Percentiles rank a stretch among this genome's conserved stretches.
These are phyloP conservation scores for Polychytrium aggregatum DNA, from an alignment of 192 early-diverging fungal species.

Conservation along the genomic window DNA sequence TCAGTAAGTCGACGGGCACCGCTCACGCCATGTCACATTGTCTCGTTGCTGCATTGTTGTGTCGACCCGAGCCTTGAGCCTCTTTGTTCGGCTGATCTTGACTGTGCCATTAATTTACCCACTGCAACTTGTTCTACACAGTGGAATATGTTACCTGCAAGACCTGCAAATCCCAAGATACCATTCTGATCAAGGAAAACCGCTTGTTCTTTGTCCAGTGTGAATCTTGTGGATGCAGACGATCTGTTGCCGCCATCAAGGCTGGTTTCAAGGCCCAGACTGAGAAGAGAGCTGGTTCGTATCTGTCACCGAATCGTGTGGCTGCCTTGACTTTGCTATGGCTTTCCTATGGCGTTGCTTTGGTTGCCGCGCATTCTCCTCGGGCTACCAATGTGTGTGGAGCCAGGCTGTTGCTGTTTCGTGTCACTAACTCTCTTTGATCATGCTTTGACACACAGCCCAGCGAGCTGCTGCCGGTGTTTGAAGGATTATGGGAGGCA, in stretches of 20 bases:
- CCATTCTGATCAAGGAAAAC: constrained; percentile 89
- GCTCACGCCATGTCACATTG: background rate
- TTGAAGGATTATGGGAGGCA: too few species aligned
- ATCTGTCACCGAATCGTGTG: too few species aligned
- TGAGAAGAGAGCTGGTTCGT: constrained; percentile 18
- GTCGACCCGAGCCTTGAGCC: background rate
- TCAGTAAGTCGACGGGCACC: constrained; percentile 56
- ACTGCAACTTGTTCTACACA: constrained; percentile 14
- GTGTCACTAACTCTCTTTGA: too few species aligned
- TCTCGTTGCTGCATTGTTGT: constrained; percentile 9
- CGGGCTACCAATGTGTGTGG: too few species aligned
- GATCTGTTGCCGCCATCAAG: constrained; percentile 94
- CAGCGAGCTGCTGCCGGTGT: too few species aligned
- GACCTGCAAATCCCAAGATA: constrained; percentile 93
- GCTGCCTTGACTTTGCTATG: too few species aligned
- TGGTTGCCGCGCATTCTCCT: too few species aligned
- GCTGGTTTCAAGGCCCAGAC: constrained; percentile 88
- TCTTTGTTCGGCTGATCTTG: constrained; percentile 10
- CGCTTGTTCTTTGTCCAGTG: constrained; percentile 94
- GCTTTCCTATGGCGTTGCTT: too few species aligned
- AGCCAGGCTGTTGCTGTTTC: too few species aligned
- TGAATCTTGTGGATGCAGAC: constrained; percentile 87
- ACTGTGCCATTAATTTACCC: too few species aligned
- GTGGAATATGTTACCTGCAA: constrained; percentile 99
- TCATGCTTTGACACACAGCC: too few species aligned